phyloP scores from a whole-genome alignment of 768 basidiomycete species.

The Xerocomellus chrysenteron region DNA sequence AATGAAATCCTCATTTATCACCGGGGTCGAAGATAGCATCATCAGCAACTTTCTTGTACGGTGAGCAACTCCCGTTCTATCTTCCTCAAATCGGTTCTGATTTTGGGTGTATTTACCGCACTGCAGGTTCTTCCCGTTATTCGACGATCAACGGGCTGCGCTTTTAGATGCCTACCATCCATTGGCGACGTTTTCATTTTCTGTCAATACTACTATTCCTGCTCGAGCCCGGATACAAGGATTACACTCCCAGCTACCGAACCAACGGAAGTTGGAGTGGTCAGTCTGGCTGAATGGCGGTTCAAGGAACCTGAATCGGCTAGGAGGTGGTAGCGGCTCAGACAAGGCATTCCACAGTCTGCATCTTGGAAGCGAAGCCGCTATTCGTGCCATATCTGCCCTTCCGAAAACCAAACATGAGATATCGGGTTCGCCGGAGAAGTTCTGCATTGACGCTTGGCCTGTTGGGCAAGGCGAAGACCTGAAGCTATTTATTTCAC shows the following conservation, averaged over 20 bases:
- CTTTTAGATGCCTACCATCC: constrained; percentile 78
- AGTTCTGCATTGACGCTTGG: constrained; percentile 87
- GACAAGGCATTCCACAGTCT: constrained; percentile 65
- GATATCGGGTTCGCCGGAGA: constrained; percentile 70
- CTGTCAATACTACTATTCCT: constrained; percentile 81
- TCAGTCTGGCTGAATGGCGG: constrained; percentile 56
- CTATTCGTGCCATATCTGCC: constrained; percentile 54
- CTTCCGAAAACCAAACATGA: constrained; percentile 85
- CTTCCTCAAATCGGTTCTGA: constrained; percentile 1
- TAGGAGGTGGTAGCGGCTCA: constrained; percentile 57
- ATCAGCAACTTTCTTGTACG: constrained; percentile 78
- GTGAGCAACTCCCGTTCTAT: constrained; percentile 40
- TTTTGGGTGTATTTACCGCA: constrained; percentile 6
- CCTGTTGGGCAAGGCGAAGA: constrained; percentile 62
- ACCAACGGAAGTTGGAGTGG: constrained; percentile 86
- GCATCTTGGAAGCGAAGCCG: constrained; percentile 67
- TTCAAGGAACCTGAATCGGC: constrained; percentile 78
- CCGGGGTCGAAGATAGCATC: constrained; percentile 65
- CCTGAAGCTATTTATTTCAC: constrained; percentile 59
- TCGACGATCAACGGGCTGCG: constrained; percentile 70
- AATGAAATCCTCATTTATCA: constrained; percentile 72
- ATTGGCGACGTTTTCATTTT: constrained; percentile 88
- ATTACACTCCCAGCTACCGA: constrained; percentile 67
- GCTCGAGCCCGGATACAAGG: constrained; percentile 73
- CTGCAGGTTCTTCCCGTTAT: constrained; percentile 77